Evolutionary conservation across 2,329 filamentous ascomycete genomes (phyloP).

Genomic region (Simplicillium sp.): DNA sequence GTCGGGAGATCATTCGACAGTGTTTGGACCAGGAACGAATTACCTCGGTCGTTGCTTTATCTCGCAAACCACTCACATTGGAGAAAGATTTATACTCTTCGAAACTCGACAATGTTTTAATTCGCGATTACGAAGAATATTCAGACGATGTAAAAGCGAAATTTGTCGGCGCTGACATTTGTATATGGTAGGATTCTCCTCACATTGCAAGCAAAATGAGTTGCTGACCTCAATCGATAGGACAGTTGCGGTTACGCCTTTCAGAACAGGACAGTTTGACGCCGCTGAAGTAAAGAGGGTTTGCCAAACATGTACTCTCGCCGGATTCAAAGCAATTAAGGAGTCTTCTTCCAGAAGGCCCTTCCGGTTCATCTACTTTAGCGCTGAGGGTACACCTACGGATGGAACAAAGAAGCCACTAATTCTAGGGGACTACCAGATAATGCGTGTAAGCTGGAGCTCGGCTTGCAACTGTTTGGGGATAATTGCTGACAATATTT

Average conservation of each 20-base stretch:
- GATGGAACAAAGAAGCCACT: conserved; percentile 1
- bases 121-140: conserved; percentile 22
- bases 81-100: conserved; percentile 11
- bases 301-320: conserved; percentile 16
- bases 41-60: conserved; percentile 22
- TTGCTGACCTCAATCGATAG: not conserved
- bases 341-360: not conserved
- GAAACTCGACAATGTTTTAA: conserved; percentile 21
- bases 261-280: conserved; percentile 9
- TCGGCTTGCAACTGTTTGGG: not conserved
- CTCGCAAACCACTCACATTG: conserved; percentile 16
- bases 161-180: conserved; percentile 21
- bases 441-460: conserved; percentile 2
- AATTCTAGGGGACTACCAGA: conserved; percentile 2
- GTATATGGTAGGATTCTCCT: conserved; percentile 17
- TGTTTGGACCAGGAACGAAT: conserved; percentile 18
- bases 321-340: conserved; percentile 4
- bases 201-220: not conserved
- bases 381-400: conserved; percentile 2
- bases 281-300: conserved; percentile 22
- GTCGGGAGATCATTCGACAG: conserved; percentile 23
- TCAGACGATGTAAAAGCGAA: conserved; percentile 18
- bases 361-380: conserved; percentile 11
- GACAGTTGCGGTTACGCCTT: conserved; percentile 6
- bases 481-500: not conserved